Conservation (phyloP, 75 land plant species). For the Cupressus sempervirens region DNA sequence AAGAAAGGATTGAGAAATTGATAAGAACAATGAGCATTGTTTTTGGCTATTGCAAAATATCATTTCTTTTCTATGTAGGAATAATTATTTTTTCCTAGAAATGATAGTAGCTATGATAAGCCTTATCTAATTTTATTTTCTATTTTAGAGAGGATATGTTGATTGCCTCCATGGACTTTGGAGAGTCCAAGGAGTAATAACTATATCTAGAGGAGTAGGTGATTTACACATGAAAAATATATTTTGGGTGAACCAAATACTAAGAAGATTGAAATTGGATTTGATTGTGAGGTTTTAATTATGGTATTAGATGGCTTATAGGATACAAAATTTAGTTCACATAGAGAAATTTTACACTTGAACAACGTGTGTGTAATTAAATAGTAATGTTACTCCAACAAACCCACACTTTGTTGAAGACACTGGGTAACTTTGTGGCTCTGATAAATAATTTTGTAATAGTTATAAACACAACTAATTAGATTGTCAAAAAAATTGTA, state of each 20-base stretch:
- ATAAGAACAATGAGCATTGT: slow-evolving; percentile 30
- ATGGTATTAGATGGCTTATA: slow-evolving; percentile 81
- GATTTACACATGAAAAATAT: slow-evolving; percentile 70
- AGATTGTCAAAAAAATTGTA: too few relatives aligned
- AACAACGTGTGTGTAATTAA: too few relatives aligned
- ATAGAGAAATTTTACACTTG: too few relatives aligned
- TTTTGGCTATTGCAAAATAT: not conserved
- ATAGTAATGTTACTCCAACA: too few relatives aligned
- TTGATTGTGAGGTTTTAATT: slow-evolving; percentile 55
- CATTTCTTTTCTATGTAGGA: not conserved
- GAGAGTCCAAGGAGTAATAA: slow-evolving; percentile 70
- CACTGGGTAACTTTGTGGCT: too few relatives aligned
- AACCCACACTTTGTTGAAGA: too few relatives aligned
- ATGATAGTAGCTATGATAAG: not conserved
- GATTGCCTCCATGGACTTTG: slow-evolving; percentile 50
- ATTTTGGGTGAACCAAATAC: slow-evolving; percentile 69
- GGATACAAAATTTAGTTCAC: too few relatives aligned
- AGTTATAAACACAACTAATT: too few relatives aligned
- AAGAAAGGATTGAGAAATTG: slow-evolving; percentile 44
- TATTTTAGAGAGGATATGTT: slow-evolving; percentile 68
- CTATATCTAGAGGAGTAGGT: slow-evolving; percentile 78
- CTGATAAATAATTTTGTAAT: too few relatives aligned
- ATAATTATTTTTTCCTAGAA: not conserved
- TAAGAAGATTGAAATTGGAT: slow-evolving; percentile 27
- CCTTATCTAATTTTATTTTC: not conserved